Conservation (phyloP, 2,329 filamentous ascomycete genomes). For the Fusarium sp. region DNA sequence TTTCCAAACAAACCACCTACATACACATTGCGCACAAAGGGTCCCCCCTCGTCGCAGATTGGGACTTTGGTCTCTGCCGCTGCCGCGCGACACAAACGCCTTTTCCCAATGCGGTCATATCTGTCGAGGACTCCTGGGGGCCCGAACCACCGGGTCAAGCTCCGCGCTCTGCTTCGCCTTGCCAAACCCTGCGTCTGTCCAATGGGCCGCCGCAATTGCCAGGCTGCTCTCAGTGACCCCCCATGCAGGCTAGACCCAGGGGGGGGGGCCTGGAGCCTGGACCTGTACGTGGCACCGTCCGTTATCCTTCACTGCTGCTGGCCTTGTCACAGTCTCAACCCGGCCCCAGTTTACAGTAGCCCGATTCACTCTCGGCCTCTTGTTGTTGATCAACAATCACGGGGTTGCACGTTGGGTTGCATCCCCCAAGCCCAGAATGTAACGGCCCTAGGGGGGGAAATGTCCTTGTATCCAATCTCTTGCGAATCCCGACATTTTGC, state of each 20-base stretch:
- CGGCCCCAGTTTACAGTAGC: background rate
- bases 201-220: slow-evolving; percentile 31
- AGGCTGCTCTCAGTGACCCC: slow-evolving; percentile 24
- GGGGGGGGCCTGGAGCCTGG: background rate
- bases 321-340: background rate
- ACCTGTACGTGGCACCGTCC: slow-evolving; percentile 34
- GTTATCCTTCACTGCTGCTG: slow-evolving; percentile 31
- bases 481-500: slow-evolving; percentile 20
- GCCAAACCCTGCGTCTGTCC: slow-evolving; percentile 15
- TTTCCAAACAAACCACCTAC: background rate
- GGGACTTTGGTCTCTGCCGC: slow-evolving; percentile 29
- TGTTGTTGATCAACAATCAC: slow-evolving; percentile 33
- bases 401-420: slow-evolving; percentile 20
- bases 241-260: no score
- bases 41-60: slow-evolving; percentile 6
- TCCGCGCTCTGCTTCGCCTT: slow-evolving; percentile 27
- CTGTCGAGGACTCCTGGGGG: slow-evolving; percentile 27
- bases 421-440: slow-evolving; percentile 9
- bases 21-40: slow-evolving; percentile 25
- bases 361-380: background rate
- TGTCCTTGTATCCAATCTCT: slow-evolving; percentile 14
- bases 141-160: slow-evolving; percentile 24
- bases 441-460: slow-evolving; percentile 8
- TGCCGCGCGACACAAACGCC: background rate
- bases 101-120: slow-evolving; percentile 37